Evolutionary conservation across 1,139 yeast species (phyloP), one percentile per base, ranked within the genome.

Genomic region (Groenewaldozyma auringiensis): DNA sequence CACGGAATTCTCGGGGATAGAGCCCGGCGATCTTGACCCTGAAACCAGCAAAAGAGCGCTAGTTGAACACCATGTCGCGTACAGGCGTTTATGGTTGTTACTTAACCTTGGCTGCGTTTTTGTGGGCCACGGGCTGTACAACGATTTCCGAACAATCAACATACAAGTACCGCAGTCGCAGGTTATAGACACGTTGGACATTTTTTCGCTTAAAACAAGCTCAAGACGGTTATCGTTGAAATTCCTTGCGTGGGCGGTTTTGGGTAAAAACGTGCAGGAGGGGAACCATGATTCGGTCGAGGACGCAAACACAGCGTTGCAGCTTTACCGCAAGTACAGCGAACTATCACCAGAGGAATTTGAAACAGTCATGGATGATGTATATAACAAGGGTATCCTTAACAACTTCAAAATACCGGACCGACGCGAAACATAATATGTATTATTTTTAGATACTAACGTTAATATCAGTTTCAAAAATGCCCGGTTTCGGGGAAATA

Each of bases 221-320:
- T 69, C 83, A 72, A 64, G 99, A 49, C 83, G 81, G 51, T 70
- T 94, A 35, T 86, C 96, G n/a, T 73, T 94, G 55, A 83, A 92
- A 59, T 94, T 87, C 60, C 69, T 94, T 59, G 89, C 95, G 3
- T 89, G 87, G 72, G 79, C 79, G 27, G 70, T 92, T 44, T 70
- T 92, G 47, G 76, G 76, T 37, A 81, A 79, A 51, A 75, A 79
- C 43, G 95, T 94, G 18, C 98, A 94, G 63, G 80, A 79, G 2
- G 95, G 94, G 1, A 89, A 89, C 60, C 99, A 94, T 63, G 97
- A 94, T 62, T 89, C 97, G 1, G 87, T 92, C 40, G 98, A 94
- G 60, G 99, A 94, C 68, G 97, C 99, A 0, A 70, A 75, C 47
- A 83, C 94, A 11, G 98, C 99, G 0, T 72, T 94, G 54, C 65